Conservation (phyloP, 345 rosid species). For the thale cress (Arabidopsis thaliana) region DNA sequence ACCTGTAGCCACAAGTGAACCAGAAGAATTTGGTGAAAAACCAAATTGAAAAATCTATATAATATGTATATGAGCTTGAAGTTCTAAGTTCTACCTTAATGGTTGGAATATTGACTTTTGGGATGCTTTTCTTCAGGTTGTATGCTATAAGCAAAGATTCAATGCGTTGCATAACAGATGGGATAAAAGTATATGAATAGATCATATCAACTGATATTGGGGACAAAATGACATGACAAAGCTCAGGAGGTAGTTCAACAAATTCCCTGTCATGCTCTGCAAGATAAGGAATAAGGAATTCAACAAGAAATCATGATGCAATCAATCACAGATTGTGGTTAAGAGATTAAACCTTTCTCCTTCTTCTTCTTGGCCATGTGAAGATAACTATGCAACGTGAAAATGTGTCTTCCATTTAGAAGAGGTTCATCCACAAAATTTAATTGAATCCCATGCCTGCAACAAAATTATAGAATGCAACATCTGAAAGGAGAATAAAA, state of each 20-base stretch:
- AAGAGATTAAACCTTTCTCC: conserved; percentile 57
- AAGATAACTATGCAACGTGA: conserved; percentile 61
- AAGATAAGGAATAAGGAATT: not conserved
- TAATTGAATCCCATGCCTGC: conserved; percentile 65
- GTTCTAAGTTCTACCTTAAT: conserved; percentile 58
- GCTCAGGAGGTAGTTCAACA: conserved; percentile 91
- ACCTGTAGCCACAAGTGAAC: conserved; percentile 50
- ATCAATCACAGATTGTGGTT: not conserved
- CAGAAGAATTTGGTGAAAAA: conserved; percentile 13
- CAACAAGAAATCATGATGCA: conserved; percentile 1
- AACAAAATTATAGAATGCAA: conserved; percentile 18
- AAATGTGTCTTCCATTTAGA: conserved; percentile 64
- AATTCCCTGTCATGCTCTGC: conserved; percentile 57
- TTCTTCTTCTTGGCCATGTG: conserved; percentile 50
- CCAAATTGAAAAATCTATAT: not conserved
- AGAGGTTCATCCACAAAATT: conserved; percentile 47
- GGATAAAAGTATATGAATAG: conserved; percentile 74
- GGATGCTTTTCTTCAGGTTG: conserved; percentile 61
- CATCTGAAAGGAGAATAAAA: not conserved
- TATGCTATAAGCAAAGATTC: conserved; percentile 78
- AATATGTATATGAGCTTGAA: not conserved
- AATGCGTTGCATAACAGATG: conserved; percentile 77
- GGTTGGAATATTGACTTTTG: conserved; percentile 64
- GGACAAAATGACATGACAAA: conserved; percentile 64
- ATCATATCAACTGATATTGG: conserved; percentile 70